phyloP scores from a whole-genome alignment of 31 red algal species.

The Pterothamnion heteromorphum region DNA sequence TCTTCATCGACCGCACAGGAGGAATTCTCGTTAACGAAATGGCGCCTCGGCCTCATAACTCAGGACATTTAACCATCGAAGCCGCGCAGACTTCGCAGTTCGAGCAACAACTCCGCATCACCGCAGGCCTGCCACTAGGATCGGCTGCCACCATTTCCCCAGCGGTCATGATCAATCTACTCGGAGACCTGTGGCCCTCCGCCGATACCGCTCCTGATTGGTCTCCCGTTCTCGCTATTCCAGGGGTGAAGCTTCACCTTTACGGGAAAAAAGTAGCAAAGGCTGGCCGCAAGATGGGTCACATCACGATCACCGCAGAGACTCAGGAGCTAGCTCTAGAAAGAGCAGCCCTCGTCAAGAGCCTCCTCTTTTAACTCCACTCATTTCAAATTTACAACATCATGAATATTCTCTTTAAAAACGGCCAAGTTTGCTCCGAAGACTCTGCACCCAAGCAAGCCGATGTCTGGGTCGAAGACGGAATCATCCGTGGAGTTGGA shows the following conservation, averaged over 20 bases:
- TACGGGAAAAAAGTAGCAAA: background rate
- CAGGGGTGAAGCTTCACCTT: background rate
- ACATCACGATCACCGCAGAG: background rate
- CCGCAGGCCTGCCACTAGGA: background rate
- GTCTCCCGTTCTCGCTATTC: background rate
- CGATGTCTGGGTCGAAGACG: too few relatives aligned
- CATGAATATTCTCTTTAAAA: too few relatives aligned
- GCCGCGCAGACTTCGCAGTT: background rate
- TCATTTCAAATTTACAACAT: too few relatives aligned
- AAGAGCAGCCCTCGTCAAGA: background rate
- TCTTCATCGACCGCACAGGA: background rate
- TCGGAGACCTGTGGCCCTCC: background rate
- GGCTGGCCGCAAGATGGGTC: constrained; percentile 21
- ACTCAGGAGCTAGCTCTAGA: background rate
- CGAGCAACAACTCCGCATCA: constrained; percentile 9
- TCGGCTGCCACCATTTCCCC: background rate
- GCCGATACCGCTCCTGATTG: background rate
- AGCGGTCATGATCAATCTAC: background rate
- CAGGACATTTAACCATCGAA: background rate
- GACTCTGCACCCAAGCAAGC: too few relatives aligned
- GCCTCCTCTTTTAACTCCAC: too few relatives aligned
- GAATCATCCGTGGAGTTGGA: too few relatives aligned
- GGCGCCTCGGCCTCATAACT: background rate
- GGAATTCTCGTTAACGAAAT: background rate
- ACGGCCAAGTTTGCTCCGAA: too few relatives aligned